Percentiles rank a stretch among this genome's conserved stretches.
phyloP scores from a whole-genome alignment of 352 stramenopile species.

The Phytopythium aichiense region DNA sequence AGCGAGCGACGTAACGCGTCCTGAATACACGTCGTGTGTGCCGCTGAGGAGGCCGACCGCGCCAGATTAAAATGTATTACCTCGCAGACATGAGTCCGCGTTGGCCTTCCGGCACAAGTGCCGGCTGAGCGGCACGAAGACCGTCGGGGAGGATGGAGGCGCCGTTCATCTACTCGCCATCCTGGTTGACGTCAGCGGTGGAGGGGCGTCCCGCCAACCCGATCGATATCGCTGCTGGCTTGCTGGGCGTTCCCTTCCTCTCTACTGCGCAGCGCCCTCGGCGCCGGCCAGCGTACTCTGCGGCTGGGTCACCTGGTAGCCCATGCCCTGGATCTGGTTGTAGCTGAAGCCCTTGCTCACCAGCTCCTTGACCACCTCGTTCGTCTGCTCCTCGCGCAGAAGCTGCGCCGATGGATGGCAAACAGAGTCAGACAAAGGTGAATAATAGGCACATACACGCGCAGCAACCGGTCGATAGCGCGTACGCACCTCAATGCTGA shows the following conservation, averaged over 20 bases:
- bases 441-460: too few species aligned
- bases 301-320: conserved; percentile 65
- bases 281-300: conserved; percentile 56
- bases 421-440: neutral
- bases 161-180: neutral
- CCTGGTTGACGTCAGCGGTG: neutral
- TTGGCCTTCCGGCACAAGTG: neutral
- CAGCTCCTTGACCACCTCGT: conserved; percentile 80
- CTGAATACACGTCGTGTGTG: neutral
- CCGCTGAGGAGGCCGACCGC: neutral
- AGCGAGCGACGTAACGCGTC: neutral
- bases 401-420: conserved; percentile 29
- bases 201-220: neutral
- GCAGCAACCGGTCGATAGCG: neutral
- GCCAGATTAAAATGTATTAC: neutral
- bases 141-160: neutral
- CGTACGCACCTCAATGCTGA: conserved; percentile 76
- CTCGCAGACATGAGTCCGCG: neutral
- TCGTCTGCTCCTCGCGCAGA: conserved; percentile 79
- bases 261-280: conserved; percentile 44
- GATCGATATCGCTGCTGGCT: neutral
- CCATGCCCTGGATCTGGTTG: conserved; percentile 83
- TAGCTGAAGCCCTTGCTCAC: conserved; percentile 79
- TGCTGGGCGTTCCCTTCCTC: neutral
- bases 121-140: neutral